Conservation (phyloP, 805 yeast genomes). For the Kodamaea leandrae region DNA sequence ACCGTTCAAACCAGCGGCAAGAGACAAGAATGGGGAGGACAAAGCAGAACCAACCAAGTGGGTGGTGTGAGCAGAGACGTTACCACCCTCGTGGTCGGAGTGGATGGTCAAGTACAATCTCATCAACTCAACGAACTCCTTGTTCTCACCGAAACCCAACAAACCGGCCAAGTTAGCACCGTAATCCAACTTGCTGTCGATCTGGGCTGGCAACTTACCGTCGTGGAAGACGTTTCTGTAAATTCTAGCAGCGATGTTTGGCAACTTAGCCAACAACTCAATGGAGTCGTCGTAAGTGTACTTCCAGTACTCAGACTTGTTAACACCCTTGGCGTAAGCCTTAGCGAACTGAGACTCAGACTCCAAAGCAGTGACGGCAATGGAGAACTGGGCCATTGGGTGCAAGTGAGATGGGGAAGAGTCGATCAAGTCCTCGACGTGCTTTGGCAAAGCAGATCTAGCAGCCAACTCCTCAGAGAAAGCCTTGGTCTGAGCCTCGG, state of each 20-base stretch:
- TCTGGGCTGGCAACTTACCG: slow-evolving; percentile 52
- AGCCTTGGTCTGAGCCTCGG: slow-evolving; percentile 54
- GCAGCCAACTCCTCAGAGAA: slow-evolving; percentile 62
- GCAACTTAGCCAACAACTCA: slow-evolving; percentile 69
- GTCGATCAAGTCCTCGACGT: slow-evolving; percentile 59
- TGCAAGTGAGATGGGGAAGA: slow-evolving; percentile 65
- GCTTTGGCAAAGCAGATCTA: slow-evolving; percentile 62
- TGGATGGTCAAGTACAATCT: slow-evolving; percentile 73
- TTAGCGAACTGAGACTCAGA: slow-evolving; percentile 68
- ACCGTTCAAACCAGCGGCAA: slow-evolving; percentile 78
- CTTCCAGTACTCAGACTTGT: slow-evolving; percentile 73
- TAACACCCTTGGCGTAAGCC: slow-evolving; percentile 68
- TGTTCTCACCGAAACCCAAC: slow-evolving; percentile 57
- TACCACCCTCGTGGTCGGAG: slow-evolving; percentile 84
- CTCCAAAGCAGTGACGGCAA: slow-evolving; percentile 72
- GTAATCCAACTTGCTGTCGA: slow-evolving; percentile 61
- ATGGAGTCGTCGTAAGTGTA: slow-evolving; percentile 70
- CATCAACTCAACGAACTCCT: slow-evolving; percentile 65
- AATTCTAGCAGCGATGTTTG: slow-evolving; percentile 70
- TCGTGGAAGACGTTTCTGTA: slow-evolving; percentile 61
- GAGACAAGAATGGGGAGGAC: slow-evolving; percentile 71
- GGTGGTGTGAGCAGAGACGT: slow-evolving; percentile 78
- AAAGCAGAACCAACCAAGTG: slow-evolving; percentile 81
- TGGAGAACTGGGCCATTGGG: slow-evolving; percentile 82
- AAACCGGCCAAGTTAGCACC: slow-evolving; percentile 65